These are phyloP conservation scores for Melocanna baccifera DNA, from an alignment of 176 grass and related monocot species.

Conservation along the genomic window DNA sequence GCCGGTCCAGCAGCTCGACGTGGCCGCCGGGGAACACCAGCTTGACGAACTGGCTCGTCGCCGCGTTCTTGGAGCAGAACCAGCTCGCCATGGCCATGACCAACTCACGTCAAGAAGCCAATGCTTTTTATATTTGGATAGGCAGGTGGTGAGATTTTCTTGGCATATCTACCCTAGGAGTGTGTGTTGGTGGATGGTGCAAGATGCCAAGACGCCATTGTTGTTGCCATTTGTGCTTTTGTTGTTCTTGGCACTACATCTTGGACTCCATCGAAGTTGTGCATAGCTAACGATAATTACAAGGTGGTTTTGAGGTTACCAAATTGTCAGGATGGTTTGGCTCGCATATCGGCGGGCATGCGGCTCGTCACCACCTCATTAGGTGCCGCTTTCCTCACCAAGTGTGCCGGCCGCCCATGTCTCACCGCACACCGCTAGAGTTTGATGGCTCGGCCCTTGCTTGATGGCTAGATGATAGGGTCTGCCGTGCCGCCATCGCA, in stretches of 20 bases:
- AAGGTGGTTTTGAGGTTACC: conserved; percentile 33
- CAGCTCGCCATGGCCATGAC: conserved; percentile 41
- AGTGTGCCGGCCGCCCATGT: too few species aligned
- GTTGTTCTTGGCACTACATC: conserved; percentile 8
- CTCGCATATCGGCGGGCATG: not conserved
- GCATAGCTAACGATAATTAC: conserved; percentile 3
- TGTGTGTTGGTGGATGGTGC: not conserved
- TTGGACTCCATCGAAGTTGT: not conserved
- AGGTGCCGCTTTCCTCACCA: too few species aligned
- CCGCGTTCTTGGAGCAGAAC: conserved; percentile 24
- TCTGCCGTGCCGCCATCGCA: too few species aligned
- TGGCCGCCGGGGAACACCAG: conserved; percentile 56
- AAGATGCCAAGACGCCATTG: conserved; percentile 29
- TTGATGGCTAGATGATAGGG: too few species aligned
- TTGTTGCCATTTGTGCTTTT: conserved; percentile 17
- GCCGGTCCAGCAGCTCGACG: conserved; percentile 47
- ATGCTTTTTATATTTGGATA: not conserved
- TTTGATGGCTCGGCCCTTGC: too few species aligned
- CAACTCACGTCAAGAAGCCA: not conserved
- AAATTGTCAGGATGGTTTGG: not conserved
- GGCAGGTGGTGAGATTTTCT: not conserved
- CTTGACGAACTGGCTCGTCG: conserved; percentile 31
- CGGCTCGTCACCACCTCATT: too few species aligned
- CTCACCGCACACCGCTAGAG: too few species aligned
- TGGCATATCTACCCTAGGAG: not conserved